Evolutionary conservation across 352 stramenopile species (phyloP), one percentile per base, ranked within the genome.

Genomic region (Globisporangium middletonii): DNA sequence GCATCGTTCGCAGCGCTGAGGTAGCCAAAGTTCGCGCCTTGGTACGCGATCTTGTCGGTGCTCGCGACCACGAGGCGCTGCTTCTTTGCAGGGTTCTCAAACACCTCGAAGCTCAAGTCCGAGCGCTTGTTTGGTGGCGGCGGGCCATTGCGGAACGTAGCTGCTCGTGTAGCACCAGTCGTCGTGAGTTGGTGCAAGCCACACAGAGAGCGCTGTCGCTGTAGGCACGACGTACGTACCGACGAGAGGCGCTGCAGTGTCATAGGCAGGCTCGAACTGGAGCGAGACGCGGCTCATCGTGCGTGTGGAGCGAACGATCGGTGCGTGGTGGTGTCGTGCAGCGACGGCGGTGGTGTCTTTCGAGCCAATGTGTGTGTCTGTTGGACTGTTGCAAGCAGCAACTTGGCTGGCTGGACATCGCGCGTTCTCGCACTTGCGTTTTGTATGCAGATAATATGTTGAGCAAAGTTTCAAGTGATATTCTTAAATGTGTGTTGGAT

Each of bases 11-110:
- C 73, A 7, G 81, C 63, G 48, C 77, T 76, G 41, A 89, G 65
- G 69, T 94, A 90, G 53, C 83, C 83, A 63, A 94, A 94, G 65
- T 94, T 94, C 50, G 83, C 83, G 45, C 77, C 83, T 57, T 94
- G 83, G 60, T 92, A 94, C 65, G 78, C 79, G 52, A 94, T 77
- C 55, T 86, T 89, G 45, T 94, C 79, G 2, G 75, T 85, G 50
- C 75, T 89, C 26, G 83, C 72, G 26, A 94, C 68, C 47, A 94
- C 81, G 27, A 94, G 64, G 27, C 79, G 79, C 63, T 91, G 78
- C 67, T 94, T 94, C 66, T 92, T 94, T 26, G 65, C 65, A 1
- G 72, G 46, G 59, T 94, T 88, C 65, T 94, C 81, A 60, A 88
- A 94, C 64, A 94, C 65, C 50, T 92, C 78, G 56, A 91, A 90